Evolutionary conservation across 305 asterid genomes (phyloP).

Genomic region (Fraxinus paxiana): DNA sequence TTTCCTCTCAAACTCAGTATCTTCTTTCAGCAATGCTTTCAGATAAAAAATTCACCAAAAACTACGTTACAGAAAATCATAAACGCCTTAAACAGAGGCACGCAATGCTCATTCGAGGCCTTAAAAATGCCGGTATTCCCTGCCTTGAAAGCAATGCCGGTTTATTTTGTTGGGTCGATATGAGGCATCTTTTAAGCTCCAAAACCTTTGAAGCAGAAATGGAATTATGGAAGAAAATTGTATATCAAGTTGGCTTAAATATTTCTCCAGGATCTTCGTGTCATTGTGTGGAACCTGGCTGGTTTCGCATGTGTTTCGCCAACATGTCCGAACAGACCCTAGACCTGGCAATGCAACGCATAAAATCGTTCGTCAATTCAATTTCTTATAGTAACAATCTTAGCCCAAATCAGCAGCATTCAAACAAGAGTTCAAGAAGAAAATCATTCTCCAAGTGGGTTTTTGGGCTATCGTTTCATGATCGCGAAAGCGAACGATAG

Average conservation of each 20-base stretch:
- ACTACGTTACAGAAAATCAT: not conserved
- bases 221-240: conserved; percentile 20
- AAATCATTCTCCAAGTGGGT: conserved; percentile 48
- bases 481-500: conserved; percentile 44
- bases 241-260: conserved; percentile 12
- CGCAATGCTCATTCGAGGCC: conserved; percentile 10
- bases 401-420: conserved; percentile 6
- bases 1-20: conserved; percentile 19
- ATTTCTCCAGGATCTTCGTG: conserved; percentile 20
- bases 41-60: conserved; percentile 11
- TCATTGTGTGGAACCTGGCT: conserved; percentile 20
- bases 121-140: conserved; percentile 10
- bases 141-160: conserved; percentile 21
- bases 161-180: conserved; percentile 20
- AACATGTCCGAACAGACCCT: conserved; percentile 17
- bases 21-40: conserved; percentile 18
- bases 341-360: conserved; percentile 1
- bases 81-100: conserved; percentile 12
- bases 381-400: not conserved
- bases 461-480: conserved; percentile 47
- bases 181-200: conserved; percentile 15
- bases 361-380: not conserved
- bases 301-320: conserved; percentile 19
- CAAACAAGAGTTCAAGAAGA: conserved; percentile 31
- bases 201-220: conserved; percentile 18